Evolutionary conservation across 1,284 basidiomycete species (phyloP).

Genomic region (Sanguinoderma infundibulare): DNA sequence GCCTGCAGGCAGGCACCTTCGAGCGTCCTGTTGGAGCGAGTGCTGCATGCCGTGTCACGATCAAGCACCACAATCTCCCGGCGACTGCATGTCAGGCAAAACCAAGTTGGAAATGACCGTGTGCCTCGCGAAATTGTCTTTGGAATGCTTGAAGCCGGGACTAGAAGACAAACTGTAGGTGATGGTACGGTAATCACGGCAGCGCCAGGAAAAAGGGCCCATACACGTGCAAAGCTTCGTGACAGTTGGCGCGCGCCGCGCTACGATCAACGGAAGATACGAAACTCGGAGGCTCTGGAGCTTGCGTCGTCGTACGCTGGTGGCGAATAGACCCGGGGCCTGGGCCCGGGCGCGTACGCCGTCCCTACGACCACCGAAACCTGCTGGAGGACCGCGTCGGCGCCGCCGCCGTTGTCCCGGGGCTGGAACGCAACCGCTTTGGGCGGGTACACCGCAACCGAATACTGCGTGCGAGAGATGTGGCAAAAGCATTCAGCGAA

Average conservation of each 20-base stretch:
- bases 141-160: not conserved
- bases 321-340: conserved; percentile 23
- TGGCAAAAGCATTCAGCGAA: not conserved
- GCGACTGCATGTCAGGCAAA: not conserved
- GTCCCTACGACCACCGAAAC: conserved; percentile 22
- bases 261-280: conserved; percentile 19
- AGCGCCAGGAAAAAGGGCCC: not conserved
- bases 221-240: not conserved
- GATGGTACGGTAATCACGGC: not conserved
- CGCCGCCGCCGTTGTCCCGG: conserved; percentile 11
- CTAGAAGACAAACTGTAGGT: not conserved
- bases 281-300: conserved; percentile 21
- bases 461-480: conserved; percentile 12
- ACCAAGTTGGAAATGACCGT: not conserved
- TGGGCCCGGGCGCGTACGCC: conserved; percentile 22
- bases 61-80: not conserved
- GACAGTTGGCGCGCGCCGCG: not conserved
- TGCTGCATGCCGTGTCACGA: not conserved
- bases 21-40: not conserved
- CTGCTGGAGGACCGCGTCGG: conserved; percentile 16
- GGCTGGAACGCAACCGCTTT: conserved; percentile 25
- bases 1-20: not conserved
- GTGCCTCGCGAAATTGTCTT: not conserved
- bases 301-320: conserved; percentile 27
- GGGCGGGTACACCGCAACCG: conserved; percentile 19